Evolutionary conservation across 2,329 filamentous ascomycete genomes (phyloP).

Genomic region (Furcasterigmium sp.): DNA sequence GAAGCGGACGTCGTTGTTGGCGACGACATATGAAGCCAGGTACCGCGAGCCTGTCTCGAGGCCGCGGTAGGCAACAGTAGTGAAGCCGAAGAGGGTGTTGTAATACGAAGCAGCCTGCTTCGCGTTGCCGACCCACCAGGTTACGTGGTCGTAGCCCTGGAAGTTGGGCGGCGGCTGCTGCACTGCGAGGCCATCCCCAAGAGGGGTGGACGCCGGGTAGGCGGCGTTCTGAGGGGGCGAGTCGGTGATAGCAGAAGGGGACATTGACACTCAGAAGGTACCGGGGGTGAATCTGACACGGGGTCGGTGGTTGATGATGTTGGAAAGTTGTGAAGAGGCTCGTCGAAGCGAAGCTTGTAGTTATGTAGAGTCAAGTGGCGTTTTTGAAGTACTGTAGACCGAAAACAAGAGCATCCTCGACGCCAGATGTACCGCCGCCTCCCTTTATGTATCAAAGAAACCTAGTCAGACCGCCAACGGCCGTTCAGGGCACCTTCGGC

Average conservation of each 20-base stretch:
- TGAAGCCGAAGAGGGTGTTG: constrained; percentile 80
- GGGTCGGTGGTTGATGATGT: neutral
- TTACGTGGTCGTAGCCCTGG: constrained; percentile 85
- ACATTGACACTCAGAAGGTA: constrained; percentile 36
- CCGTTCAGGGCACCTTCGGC: too few relatives aligned
- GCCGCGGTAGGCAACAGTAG: constrained; percentile 74
- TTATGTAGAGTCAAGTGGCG: neutral
- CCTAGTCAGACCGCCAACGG: too few relatives aligned
- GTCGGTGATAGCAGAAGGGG: constrained; percentile 52
- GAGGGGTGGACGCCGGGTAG: constrained; percentile 30
- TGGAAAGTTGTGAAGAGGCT: neutral
- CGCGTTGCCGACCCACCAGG: constrained; percentile 95
- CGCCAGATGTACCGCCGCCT: neutral
- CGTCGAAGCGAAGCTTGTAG: neutral
- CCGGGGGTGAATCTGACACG: constrained; percentile 1
- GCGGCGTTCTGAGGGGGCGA: constrained; percentile 39
- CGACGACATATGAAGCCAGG: constrained; percentile 78
- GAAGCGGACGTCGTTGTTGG: constrained; percentile 72
- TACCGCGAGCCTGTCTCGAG: constrained; percentile 82
- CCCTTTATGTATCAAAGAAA: neutral
- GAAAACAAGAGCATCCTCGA: neutral
- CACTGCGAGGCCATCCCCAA: constrained; percentile 45
- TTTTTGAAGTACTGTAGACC: too few relatives aligned
- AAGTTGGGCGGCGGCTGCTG: constrained; percentile 53
- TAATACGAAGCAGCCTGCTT: constrained; percentile 93